Evolutionary conservation across 1,284 basidiomycete genomes (phyloP).

Genomic region (Ustilago nuda): DNA sequence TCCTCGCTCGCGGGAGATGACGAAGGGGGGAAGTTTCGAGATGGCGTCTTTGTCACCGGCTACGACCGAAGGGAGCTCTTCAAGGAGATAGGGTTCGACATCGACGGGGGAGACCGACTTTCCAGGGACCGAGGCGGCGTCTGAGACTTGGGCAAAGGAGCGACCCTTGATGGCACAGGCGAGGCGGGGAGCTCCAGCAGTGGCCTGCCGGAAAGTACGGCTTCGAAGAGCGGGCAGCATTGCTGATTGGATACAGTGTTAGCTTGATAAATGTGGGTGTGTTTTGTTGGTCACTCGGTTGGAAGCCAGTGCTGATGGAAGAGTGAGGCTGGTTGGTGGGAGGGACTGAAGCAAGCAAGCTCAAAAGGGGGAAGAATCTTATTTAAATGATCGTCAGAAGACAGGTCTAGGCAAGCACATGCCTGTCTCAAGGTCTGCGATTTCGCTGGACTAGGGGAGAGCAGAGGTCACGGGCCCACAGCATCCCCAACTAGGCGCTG

Average conservation of each 20-base stretch:
- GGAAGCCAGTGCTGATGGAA: no score
- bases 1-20: constrained; percentile 53
- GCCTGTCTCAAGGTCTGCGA: not conserved
- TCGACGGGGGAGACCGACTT: constrained; percentile 11
- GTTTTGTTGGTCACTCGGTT: not conserved
- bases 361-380: not conserved
- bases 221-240: constrained; percentile 40
- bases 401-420: constrained; percentile 1
- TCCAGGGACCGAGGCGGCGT: constrained; percentile 26
- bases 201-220: constrained; percentile 27
- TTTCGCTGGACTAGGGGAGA: not conserved
- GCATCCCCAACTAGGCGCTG: not conserved
- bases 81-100: constrained; percentile 57
- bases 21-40: constrained; percentile 53
- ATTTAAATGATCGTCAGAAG: constrained; percentile 3
- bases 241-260: not conserved
- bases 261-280: not conserved
- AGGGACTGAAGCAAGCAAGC: not conserved
- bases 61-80: constrained; percentile 42
- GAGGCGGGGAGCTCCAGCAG: constrained; percentile 1
- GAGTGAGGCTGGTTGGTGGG: not conserved
- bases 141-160: constrained; percentile 45
- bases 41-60: constrained; percentile 40
- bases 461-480: not conserved
- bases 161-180: constrained; percentile 14